Base-by-base conservation (phyloP, 2,329 filamentous ascomycete species). In the Neofusicoccum sp. region DNA sequence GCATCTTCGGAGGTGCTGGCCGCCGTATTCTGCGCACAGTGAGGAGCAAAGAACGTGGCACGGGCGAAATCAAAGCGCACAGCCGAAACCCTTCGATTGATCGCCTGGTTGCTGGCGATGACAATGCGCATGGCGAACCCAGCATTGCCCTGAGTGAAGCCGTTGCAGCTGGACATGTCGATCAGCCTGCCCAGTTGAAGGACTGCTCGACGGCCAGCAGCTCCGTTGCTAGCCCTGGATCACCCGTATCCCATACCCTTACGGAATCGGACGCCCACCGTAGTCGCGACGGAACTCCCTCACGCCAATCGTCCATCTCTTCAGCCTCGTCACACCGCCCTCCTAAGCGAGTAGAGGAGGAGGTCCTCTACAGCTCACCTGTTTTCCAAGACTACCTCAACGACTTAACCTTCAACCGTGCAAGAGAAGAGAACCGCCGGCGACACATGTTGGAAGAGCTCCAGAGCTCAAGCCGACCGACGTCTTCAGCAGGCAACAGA, bases 141-240 rank as follows among this genome's bases (percentile, higher is more conserved):
- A 87, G 85, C 66, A 81, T 92, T 2, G 85, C 85, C 3, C 69
- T 92, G 31, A 90, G 84, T 71, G 85, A 83, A 3, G 82, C 87
- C 1, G 78, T 84, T 28, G 89, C 84, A 1, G 83, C 87, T 3
- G 90, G 89, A 14, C 63, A 87, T 72, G 73, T 81, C 81, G 67
- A 87, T 80, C 69, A 78, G 73, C 73, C 84, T 72, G 67, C 83
- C 68, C 64, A 81, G 72, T 67, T 81, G 74, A 76, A 76, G 43
- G 76, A 79, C 6, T 66, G 74, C 22, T 78, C 75, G 9, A 71
- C 76, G 16, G 66, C 63, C 14, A 60, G 71, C 31, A 76, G 71
- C 41, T 67, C 72, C n/a, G 70, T 68, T 31, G 61, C 70, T 7
- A 81, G 81, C 9, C 78, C 83, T 14, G 78, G 82, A 52, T 76